A percentile compares a stretch with the other conserved stretches of the same genome.
phyloP scores from a whole-genome alignment of 805 yeast species.

The Lipomyces lipofer region DNA sequence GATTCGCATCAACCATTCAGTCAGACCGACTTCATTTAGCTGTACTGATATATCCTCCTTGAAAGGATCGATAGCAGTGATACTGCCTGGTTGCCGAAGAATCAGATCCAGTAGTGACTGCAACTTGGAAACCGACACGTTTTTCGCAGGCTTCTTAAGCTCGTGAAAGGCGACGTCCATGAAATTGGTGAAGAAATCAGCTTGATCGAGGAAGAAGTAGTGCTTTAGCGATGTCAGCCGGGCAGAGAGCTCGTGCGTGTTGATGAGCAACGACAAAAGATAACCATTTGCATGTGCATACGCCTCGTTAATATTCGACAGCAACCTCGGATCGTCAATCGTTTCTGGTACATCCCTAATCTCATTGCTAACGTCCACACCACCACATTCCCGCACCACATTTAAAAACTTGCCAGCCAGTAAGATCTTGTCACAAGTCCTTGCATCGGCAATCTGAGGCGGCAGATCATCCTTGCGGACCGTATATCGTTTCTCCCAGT shows the following conservation, averaged over 20 bases:
- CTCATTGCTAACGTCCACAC: slow-evolving; percentile 36
- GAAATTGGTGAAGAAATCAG: slow-evolving; percentile 54
- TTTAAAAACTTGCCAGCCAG: slow-evolving; percentile 84
- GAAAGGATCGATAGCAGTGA: slow-evolving; percentile 41
- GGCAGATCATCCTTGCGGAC: slow-evolving; percentile 75
- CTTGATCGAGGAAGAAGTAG: slow-evolving; percentile 57
- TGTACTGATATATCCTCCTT: slow-evolving; percentile 41
- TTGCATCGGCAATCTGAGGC: slow-evolving; percentile 55
- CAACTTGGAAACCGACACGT: slow-evolving; percentile 38
- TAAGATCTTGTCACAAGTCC: slow-evolving; percentile 61
- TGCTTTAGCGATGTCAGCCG: slow-evolving; percentile 55
- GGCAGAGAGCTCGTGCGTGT: slow-evolving; percentile 56
- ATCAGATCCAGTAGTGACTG: slow-evolving; percentile 44
- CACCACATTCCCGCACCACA: slow-evolving; percentile 64
- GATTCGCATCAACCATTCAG: slow-evolving; percentile 41
- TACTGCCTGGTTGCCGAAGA: slow-evolving; percentile 44
- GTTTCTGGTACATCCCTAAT: slow-evolving; percentile 38
- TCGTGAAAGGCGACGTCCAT: slow-evolving; percentile 54
- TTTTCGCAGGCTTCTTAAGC: slow-evolving; percentile 45
- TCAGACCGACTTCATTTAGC: slow-evolving; percentile 38
- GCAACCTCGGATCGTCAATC: slow-evolving; percentile 40
- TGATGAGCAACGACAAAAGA: slow-evolving; percentile 56
- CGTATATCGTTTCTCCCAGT: slow-evolving; percentile 58
- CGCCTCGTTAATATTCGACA: slow-evolving; percentile 57
- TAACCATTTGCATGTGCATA: slow-evolving; percentile 66